phyloP scores from a whole-genome alignment of 2,329 filamentous ascomycete genomes.

The Kalmusia sp. region DNA sequence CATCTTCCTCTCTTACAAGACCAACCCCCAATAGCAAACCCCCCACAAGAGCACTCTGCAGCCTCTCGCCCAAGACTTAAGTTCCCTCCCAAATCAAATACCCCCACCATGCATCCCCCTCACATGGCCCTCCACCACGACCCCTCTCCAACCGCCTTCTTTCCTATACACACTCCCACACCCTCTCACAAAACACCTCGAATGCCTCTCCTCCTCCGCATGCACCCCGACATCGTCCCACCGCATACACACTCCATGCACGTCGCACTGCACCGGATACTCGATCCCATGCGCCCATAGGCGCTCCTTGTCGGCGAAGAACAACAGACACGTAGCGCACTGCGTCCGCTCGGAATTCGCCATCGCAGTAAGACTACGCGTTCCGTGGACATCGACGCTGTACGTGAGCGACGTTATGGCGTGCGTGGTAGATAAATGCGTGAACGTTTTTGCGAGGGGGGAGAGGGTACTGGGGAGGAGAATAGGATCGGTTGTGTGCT shows the following conservation, averaged over 20 bases:
- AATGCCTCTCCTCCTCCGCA: conserved; percentile 20
- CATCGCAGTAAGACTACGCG: conserved; percentile 18
- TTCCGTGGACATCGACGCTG: conserved; percentile 12
- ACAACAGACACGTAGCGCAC: conserved; percentile 21
- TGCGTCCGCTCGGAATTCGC: conserved; percentile 31
- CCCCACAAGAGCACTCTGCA: neutral
- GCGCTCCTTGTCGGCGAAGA: conserved; percentile 22
- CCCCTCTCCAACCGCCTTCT: conserved; percentile 22
- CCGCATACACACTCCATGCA: conserved; percentile 24
- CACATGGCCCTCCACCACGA: conserved; percentile 24
- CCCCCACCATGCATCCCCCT: conserved; percentile 11
- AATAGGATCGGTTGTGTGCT: neutral
- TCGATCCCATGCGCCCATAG: conserved; percentile 20
- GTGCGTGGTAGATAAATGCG: conserved; percentile 16
- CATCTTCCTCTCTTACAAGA: too few species aligned
- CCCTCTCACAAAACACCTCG: conserved; percentile 29
- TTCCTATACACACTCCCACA: conserved; percentile 25
- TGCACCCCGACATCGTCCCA: conserved; percentile 24
- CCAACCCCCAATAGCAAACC: neutral
- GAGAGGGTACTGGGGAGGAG: neutral
- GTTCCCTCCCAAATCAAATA: neutral
- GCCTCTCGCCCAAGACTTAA: neutral
- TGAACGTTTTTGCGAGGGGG: conserved; percentile 16
- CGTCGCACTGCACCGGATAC: conserved; percentile 22
- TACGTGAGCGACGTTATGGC: conserved; percentile 22